Conservation (phyloP, 495 filamentous ascomycete species). For the Neurospora sp. region DNA sequence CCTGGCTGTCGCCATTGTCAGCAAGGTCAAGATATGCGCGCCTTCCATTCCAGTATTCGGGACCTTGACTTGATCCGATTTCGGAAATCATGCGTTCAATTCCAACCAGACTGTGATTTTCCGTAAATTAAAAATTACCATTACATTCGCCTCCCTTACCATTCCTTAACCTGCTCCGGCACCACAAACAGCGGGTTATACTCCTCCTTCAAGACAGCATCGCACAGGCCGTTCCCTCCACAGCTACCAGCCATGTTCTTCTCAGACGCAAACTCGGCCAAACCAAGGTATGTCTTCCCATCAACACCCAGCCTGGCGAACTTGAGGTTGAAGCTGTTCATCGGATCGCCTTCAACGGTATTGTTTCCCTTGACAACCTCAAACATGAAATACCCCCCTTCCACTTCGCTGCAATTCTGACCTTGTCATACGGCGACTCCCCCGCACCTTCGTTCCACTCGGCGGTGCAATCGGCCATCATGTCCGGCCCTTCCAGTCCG, state of each 20-base stretch:
- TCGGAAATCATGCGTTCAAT: neutral
- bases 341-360: neutral
- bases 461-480: neutral
- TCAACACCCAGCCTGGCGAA: neutral
- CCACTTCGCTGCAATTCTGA: neutral
- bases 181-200: neutral
- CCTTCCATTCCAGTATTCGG: neutral
- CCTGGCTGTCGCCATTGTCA: neutral
- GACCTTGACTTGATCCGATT: neutral
- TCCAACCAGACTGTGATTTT: neutral
- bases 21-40: neutral
- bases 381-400: neutral
- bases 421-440: neutral
- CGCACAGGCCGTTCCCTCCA: neutral
- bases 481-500: neutral
- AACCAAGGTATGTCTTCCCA: neutral
- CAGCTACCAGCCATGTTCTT: neutral
- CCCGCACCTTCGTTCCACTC: neutral
- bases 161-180: neutral
- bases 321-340: neutral
- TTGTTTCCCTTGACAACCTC: neutral
- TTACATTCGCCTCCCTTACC: neutral
- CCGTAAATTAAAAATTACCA: neutral
- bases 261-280: neutral
- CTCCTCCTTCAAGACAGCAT: neutral